Percentiles rank a stretch among this genome's conserved stretches.
These are phyloP conservation scores for Takashimella tepidaria DNA, from an alignment of 1,284 basidiomycete species.

Conservation along the genomic window DNA sequence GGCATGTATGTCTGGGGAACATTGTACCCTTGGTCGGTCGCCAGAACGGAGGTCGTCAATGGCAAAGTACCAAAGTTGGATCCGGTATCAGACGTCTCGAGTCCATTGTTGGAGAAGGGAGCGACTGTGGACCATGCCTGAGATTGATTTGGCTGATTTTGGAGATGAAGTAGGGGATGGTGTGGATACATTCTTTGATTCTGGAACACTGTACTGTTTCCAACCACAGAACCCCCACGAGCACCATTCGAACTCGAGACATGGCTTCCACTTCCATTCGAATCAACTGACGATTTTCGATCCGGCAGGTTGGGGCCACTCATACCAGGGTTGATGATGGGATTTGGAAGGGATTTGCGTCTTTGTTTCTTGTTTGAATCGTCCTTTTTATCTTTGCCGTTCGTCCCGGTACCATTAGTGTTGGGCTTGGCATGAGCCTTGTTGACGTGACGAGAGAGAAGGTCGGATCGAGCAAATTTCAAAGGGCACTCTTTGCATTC, in stretches of 20 bases:
- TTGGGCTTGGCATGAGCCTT: slow-evolving; percentile 68
- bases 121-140: neutral
- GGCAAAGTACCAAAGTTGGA: neutral
- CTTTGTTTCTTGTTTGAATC: slow-evolving; percentile 26
- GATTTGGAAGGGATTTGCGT: slow-evolving; percentile 25
- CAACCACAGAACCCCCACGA: neutral
- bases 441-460: slow-evolving; percentile 80
- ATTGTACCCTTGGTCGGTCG: neutral
- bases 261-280: neutral
- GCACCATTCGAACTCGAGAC: neutral
- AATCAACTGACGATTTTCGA: neutral
- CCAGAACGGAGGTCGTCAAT: neutral
- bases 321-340: slow-evolving; percentile 1
- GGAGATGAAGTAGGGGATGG: slow-evolving; percentile 33
- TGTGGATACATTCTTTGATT: slow-evolving; percentile 42
- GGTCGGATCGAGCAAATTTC: slow-evolving; percentile 81
- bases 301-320: neutral
- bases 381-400: slow-evolving; percentile 22
- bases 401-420: slow-evolving; percentile 63
- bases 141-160: neutral
- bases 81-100: neutral
- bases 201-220: slow-evolving; percentile 17
- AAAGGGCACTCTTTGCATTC: slow-evolving; percentile 83
- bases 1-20: neutral
- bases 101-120: neutral